Conservation (phyloP, 805 yeast species). For the Metschnikowia cubensis region DNA sequence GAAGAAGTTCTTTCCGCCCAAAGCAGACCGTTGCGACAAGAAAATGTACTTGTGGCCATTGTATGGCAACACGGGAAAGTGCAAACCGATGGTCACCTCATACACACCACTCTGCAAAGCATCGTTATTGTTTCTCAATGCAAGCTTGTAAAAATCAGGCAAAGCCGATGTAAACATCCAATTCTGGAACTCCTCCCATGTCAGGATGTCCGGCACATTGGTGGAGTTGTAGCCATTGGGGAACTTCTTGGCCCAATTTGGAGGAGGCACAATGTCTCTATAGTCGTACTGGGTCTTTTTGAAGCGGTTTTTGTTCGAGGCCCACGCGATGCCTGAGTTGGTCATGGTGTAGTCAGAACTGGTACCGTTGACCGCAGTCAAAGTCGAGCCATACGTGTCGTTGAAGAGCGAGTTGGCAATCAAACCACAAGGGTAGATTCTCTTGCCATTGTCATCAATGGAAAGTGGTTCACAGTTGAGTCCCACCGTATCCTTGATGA, state of each 20-base stretch:
- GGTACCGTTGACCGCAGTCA: slow-evolving; percentile 37
- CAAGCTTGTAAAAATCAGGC: slow-evolving; percentile 45
- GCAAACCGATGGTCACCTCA: slow-evolving; percentile 63
- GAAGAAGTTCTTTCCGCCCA: slow-evolving; percentile 74
- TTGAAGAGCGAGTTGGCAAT: slow-evolving; percentile 79
- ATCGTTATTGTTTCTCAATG: slow-evolving; percentile 58
- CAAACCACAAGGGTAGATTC: slow-evolving; percentile 76
- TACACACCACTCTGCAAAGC: slow-evolving; percentile 55
- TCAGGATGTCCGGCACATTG: slow-evolving; percentile 42
- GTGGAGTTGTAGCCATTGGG: slow-evolving; percentile 42
- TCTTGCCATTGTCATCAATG: slow-evolving; percentile 39
- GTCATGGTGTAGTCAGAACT: slow-evolving; percentile 30
- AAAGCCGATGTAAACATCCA: slow-evolving; percentile 45
- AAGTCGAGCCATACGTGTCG: slow-evolving; percentile 51
- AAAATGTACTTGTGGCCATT: slow-evolving; percentile 66
- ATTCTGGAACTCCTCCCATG: slow-evolving; percentile 43
- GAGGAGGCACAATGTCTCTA: slow-evolving; percentile 41
- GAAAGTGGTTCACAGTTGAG: slow-evolving; percentile 44
- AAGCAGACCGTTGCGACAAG: slow-evolving; percentile 63
- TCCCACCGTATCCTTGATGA: slow-evolving; percentile 40
- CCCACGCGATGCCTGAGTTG: slow-evolving; percentile 41
- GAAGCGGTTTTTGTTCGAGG: slow-evolving; percentile 34
- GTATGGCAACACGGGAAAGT: slow-evolving; percentile 72
- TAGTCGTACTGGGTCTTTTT: slow-evolving; percentile 38
- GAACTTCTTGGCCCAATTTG: slow-evolving; percentile 41